Conservation (phyloP, 2,329 filamentous ascomycete genomes). For the Achaetomium macrosporum region DNA sequence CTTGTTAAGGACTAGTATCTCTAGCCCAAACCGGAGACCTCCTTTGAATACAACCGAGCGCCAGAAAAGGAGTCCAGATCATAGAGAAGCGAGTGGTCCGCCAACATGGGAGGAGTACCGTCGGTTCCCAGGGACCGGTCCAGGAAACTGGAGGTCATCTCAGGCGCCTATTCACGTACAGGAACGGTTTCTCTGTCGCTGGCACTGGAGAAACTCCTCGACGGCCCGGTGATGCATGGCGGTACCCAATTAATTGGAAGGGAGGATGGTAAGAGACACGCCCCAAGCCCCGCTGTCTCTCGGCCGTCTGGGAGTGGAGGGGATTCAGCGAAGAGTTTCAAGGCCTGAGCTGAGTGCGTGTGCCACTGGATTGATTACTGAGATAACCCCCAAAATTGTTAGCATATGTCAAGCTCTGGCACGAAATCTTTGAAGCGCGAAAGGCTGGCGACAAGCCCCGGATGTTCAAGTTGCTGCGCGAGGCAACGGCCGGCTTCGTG, state of each 20-base stretch:
- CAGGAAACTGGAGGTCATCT: too few relatives aligned
- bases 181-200: conserved; percentile 45
- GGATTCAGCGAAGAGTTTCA: too few relatives aligned
- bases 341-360: too few relatives aligned
- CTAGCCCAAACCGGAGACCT: too few relatives aligned
- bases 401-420: conserved; percentile 6
- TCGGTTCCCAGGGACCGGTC: too few relatives aligned
- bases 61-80: too few relatives aligned
- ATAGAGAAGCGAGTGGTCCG: too few relatives aligned
- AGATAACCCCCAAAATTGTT: too few relatives aligned
- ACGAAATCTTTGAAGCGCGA: conserved; percentile 5
- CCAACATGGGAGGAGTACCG: too few relatives aligned
- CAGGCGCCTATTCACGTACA: conserved; percentile 30
- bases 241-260: conserved; percentile 36
- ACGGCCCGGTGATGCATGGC: conserved; percentile 45
- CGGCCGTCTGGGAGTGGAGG: not conserved
- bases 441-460: conserved; percentile 1
- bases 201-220: conserved; percentile 41
- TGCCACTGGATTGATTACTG: too few relatives aligned
- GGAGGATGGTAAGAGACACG: conserved; percentile 30
- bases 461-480: conserved; percentile 22
- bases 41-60: too few relatives aligned
- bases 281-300: not conserved
- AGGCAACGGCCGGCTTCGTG: conserved; percentile 33
- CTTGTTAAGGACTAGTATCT: too few relatives aligned